Evolutionary conservation across 768 basidiomycete genomes (phyloP).

Genomic region (Hygrocybe punicea): DNA sequence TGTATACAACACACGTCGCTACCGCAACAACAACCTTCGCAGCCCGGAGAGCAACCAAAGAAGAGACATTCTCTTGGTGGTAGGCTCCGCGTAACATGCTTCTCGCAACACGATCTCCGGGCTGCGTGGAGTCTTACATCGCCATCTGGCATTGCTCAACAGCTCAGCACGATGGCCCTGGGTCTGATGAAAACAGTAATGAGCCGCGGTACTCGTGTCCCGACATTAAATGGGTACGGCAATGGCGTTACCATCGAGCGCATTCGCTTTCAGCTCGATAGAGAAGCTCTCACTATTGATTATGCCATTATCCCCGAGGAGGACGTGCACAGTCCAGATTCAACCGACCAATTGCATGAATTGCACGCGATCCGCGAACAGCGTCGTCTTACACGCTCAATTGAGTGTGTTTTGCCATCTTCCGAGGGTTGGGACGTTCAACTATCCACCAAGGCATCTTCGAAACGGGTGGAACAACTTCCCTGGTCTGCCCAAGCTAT

Average conservation of each 20-base stretch:
- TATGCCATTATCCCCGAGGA: slow-evolving; percentile 81
- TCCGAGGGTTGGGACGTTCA: slow-evolving; percentile 85
- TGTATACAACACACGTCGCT: slow-evolving; percentile 72
- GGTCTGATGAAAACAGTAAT: slow-evolving; percentile 79
- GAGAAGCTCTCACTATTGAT: slow-evolving; percentile 78
- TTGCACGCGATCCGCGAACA: slow-evolving; percentile 63
- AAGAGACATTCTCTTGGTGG: slow-evolving; percentile 35
- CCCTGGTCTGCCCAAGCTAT: slow-evolving; percentile 70
- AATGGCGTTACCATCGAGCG: slow-evolving; percentile 78
- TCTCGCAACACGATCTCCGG: slow-evolving; percentile 93
- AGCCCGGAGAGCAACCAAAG: slow-evolving; percentile 27
- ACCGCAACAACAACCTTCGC: slow-evolving; percentile 24
- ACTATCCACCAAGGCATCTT: slow-evolving; percentile 69
- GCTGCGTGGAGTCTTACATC: slow-evolving; percentile 79
- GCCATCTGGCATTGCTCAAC: slow-evolving; percentile 62
- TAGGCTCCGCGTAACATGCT: slow-evolving; percentile 77
- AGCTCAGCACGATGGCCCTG: slow-evolving; percentile 80
- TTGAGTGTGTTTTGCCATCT: slow-evolving; percentile 78
- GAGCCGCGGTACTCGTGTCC: slow-evolving; percentile 70
- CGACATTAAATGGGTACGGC: slow-evolving; percentile 74
- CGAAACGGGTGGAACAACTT: slow-evolving; percentile 63
- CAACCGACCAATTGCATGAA: slow-evolving; percentile 51
- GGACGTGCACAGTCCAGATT: slow-evolving; percentile 42
- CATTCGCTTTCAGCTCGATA: slow-evolving; percentile 72
- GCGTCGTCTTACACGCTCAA: slow-evolving; percentile 64